Percentiles rank a stretch among this genome's conserved stretches.
phyloP scores from a whole-genome alignment of 2,329 filamentous ascomycete species.

The Ramularia endophylla region DNA sequence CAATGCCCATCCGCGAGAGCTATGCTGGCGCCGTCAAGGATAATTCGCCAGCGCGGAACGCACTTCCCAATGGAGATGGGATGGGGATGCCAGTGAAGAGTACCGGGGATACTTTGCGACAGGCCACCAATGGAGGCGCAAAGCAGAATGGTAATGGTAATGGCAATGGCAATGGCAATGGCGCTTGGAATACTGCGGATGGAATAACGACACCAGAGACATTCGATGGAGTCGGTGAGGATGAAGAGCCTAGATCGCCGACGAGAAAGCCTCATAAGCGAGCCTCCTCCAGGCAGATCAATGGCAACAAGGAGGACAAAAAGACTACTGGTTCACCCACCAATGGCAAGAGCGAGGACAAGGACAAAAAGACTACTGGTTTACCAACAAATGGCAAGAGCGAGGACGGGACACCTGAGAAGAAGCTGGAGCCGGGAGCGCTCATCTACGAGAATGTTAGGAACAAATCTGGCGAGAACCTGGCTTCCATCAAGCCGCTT shows the following conservation, averaged over 20 bases:
- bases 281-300: conserved; percentile 20
- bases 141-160: conserved; percentile 3
- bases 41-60: conserved; percentile 11
- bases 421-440: conserved; percentile 17
- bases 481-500: conserved; percentile 29
- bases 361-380: neutral
- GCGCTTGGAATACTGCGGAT: conserved; percentile 3
- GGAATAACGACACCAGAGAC: conserved; percentile 15
- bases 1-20: conserved; percentile 14
- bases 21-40: conserved; percentile 23
- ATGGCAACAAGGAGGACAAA: conserved; percentile 15
- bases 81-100: conserved; percentile 12
- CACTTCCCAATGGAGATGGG: conserved; percentile 17
- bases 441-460: conserved; percentile 41
- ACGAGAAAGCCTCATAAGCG: conserved; percentile 25
- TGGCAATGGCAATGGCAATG: conserved; percentile 7
- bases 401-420: conserved; percentile 10
- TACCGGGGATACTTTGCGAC: conserved; percentile 1
- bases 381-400: conserved; percentile 7
- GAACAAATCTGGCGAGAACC: conserved; percentile 39
- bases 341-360: neutral
- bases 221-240: conserved; percentile 25
- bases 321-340: neutral
- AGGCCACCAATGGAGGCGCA: conserved; percentile 1
- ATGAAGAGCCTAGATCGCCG: conserved; percentile 25